Conservation (phyloP, 495 filamentous ascomycete genomes). For the Neurospora sp. region DNA sequence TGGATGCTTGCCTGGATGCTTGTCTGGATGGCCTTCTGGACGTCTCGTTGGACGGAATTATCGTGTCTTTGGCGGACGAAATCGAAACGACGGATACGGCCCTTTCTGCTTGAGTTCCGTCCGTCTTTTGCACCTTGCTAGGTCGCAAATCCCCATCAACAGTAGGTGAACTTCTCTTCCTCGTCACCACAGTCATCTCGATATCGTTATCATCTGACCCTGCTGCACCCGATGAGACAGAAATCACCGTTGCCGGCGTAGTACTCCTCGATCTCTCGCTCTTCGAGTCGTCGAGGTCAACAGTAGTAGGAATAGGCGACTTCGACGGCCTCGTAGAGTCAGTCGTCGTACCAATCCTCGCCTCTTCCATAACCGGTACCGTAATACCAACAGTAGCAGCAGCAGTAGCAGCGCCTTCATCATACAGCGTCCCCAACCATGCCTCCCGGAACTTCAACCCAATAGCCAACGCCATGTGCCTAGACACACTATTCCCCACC, state of each 20-base stretch:
- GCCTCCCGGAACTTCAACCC: conserved; percentile 53
- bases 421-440: conserved; percentile 30
- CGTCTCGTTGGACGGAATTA: not conserved
- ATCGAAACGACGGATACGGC: too few relatives aligned
- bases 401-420: conserved; percentile 1
- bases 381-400: not conserved
- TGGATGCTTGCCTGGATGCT: not conserved
- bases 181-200: not conserved
- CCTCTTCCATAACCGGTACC: not conserved
- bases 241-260: not conserved
- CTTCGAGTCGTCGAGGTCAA: not conserved
- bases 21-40: not conserved
- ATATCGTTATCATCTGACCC: not conserved
- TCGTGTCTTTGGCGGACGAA: too few relatives aligned
- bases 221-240: not conserved
- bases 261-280: not conserved
- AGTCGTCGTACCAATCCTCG: not conserved
- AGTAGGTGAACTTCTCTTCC: not conserved
- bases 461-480: conserved; percentile 50
- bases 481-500: conserved; percentile 64
- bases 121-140: not conserved
- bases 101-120: too few relatives aligned
- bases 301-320: not conserved
- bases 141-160: not conserved
- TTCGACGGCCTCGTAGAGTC: not conserved